Base-by-base conservation (phyloP, 495 filamentous ascomycete genomes). In the Penicillium pancosmium region DNA sequence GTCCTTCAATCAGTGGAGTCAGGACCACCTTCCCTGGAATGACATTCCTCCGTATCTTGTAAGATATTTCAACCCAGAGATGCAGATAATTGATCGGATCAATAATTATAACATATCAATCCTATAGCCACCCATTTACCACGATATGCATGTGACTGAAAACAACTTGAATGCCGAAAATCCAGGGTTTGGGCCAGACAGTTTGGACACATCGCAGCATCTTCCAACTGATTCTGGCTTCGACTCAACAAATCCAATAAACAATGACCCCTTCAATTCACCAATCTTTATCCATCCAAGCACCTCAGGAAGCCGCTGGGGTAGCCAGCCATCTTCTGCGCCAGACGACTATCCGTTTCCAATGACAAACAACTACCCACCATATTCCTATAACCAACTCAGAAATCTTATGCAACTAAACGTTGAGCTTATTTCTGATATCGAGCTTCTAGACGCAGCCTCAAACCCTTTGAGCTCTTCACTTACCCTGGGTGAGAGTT, bases 361-460 rank as follows among this genome's bases (percentile, higher is more conserved):
- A 0, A 19, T 1, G 16, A 12, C 41, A 44, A 44, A 16, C 3
- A 2, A 44, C 0, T 27, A 23, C 23, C 0, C 19, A 27, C 10
- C 21, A 3, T 25, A 27, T 3, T 12, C 7, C 0, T 46, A 52
- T 3, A 16, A 13, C 16, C 19, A 54, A 6, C 53, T 52, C 4
- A 70, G 55, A 41, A 56, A 38, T 8, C 35, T 68, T 1, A 33
- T 70, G 7, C 57, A 51, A 18, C 21, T 70, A 3, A 56, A 61
- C 9, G 15, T 64, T 10, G 68, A 56, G 10, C 36, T 70, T 19
- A 48, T 64, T 1, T 56, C 66, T 0, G 68, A 70, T 48, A 46
- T 70, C 5, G 63, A 66, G 3, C 3, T 25, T 10, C 46, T 48
- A 18, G 41, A 44, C 7, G 13, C 41, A 4, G 16, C n/a, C 2